Base-by-base conservation (phyloP, 1,284 basidiomycete genomes). In the Boletus semigastroideus region DNA sequence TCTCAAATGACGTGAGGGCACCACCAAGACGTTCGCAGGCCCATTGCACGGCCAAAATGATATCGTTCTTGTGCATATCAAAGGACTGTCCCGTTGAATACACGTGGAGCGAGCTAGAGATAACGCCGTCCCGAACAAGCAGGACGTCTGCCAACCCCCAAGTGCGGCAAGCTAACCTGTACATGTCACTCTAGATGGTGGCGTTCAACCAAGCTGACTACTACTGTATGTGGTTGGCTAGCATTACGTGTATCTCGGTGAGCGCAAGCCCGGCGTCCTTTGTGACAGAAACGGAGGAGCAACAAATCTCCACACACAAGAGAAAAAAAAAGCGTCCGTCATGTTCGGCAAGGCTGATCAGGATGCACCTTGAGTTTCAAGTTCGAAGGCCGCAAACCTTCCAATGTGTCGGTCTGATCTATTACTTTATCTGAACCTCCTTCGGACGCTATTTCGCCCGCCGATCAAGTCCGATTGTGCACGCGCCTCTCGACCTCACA, bases 381-480 rank as follows among this genome's bases (percentile, higher is more conserved):
- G 58, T 68, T 65, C 59, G 53, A 61, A 60, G 63, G 11, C 61
- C 54, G 52, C 62, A 64, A 66, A 69, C 67, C 41, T 70, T 55
- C 68, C 65, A 40, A 0, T 17, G 4, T 0, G 12, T 52, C 47
- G 67, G 64, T 40, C 42, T 65, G 54, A 69, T 70, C 67, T 51
- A 48, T 65, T 53, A 68, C 66, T 70, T 68, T 65, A 68, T 69
- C 59, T 65, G 52, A 42, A 43, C 40, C 51, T 39, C 40, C 42
- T 61, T 63, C 53, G 66, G 56, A 51, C 52, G 62, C 20, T 58
- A 53, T 69, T 60, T 63, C 64, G 54, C 52, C 59, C 68, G 68
- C 64, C 66, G 58, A 66, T 70, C 68, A 67, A 64, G 49, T 69
- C 64, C 67, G 66, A 70, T 68, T 62, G 62, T 33, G 49, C 60